Conservation (phyloP, 768 basidiomycete species). For the Pleurotus platypus region DNA sequence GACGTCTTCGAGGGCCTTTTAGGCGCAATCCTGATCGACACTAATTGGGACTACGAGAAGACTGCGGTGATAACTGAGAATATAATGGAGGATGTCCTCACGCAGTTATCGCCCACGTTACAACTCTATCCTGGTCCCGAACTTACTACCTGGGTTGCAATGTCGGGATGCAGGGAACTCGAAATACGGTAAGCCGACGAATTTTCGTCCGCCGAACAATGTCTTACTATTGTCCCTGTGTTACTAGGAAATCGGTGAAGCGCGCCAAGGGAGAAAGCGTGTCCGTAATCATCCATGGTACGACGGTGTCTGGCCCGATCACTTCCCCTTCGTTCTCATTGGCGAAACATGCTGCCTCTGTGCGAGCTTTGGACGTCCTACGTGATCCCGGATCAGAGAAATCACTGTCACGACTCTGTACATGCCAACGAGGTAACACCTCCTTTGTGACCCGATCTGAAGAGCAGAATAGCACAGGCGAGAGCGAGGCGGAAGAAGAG, state of each 20-base stretch:
- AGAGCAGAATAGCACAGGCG: conserved; percentile 10
- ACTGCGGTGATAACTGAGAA: conserved; percentile 56
- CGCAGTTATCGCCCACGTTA: conserved; percentile 52
- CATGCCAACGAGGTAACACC: conserved; percentile 21
- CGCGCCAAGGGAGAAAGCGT: conserved; percentile 37
- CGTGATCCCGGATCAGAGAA: conserved; percentile 42
- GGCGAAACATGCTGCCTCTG: conserved; percentile 68
- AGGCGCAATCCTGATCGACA: conserved; percentile 82
- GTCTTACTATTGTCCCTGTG: conserved; percentile 1
- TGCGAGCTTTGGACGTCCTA: conserved; percentile 54
- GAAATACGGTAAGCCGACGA: conserved; percentile 24
- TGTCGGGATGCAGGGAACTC: conserved; percentile 48
- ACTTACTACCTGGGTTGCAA: conserved; percentile 63
- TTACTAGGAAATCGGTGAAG: conserved; percentile 18
- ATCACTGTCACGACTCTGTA: conserved; percentile 36
- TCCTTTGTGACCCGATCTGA: conserved; percentile 14
- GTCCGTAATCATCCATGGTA: conserved; percentile 56
- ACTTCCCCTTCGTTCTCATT: conserved; percentile 51
- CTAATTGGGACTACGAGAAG: conserved; percentile 68
- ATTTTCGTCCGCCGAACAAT: background rate
- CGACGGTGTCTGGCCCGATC: conserved; percentile 56
- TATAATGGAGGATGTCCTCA: conserved; percentile 67
- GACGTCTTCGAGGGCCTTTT: conserved; percentile 85
- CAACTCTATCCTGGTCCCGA: conserved; percentile 71
- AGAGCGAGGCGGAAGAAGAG: conserved; percentile 6